A percentile compares a stretch with the other conserved stretches of the same genome.
Conservation (phyloP, 108 stramenopile genomes). For the Skeletonema grethae region DNA sequence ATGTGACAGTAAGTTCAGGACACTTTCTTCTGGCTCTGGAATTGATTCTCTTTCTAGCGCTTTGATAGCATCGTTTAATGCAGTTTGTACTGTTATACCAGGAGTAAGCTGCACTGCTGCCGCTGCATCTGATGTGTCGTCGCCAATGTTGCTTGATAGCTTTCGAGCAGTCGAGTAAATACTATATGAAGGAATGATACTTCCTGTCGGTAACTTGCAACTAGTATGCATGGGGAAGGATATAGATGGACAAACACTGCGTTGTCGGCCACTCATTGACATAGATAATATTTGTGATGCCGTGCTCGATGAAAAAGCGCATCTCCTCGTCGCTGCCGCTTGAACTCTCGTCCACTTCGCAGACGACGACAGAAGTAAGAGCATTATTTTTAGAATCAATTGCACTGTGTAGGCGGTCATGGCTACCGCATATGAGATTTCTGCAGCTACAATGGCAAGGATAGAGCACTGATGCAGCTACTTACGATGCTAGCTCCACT, state of each 20-base stretch:
- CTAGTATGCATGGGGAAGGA: background rate
- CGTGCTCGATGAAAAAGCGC: background rate
- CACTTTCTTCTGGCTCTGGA: constrained; percentile 69
- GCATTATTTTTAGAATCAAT: background rate
- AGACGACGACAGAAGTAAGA: background rate
- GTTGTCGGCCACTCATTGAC: background rate
- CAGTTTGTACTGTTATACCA: constrained; percentile 42
- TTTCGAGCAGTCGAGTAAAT: background rate
- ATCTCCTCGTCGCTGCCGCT: background rate
- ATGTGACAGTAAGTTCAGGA: constrained; percentile 61
- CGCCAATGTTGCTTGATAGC: background rate
- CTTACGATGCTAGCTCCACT: too few relatives aligned
- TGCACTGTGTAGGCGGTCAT: background rate
- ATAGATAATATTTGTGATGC: too few relatives aligned
- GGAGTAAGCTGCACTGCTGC: constrained; percentile 2
- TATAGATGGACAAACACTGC: background rate
- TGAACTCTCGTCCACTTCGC: background rate
- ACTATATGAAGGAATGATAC: background rate
- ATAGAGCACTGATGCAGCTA: too few relatives aligned
- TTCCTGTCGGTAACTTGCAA: background rate
- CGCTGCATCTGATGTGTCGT: constrained; percentile 3
- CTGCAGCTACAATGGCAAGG: too few relatives aligned
- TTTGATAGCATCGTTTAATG: constrained; percentile 46
- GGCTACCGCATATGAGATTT: too few relatives aligned
- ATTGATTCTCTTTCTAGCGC: constrained; percentile 47